A percentile compares a stretch with the other conserved stretches of the same genome.
Conservation (phyloP, 1,284 basidiomycete species). For the Ceratobasidium sp. region DNA sequence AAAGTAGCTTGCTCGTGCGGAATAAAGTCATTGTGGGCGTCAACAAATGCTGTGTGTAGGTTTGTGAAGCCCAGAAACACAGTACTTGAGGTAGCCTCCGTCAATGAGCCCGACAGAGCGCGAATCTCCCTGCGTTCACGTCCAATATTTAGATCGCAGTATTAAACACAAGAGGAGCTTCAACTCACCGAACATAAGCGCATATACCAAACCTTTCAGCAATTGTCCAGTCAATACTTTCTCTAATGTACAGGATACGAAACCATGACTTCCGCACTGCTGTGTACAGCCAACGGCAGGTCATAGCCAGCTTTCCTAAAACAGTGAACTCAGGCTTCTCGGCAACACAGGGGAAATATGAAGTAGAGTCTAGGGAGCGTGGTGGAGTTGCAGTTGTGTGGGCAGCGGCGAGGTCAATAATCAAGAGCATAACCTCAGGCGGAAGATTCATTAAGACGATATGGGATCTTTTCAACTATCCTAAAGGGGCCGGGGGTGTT, state of each 20-base stretch:
- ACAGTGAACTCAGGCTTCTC: background rate
- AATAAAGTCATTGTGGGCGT: constrained; percentile 20
- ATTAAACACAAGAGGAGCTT: background rate
- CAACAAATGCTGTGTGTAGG: constrained; percentile 23
- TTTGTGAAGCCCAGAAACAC: background rate
- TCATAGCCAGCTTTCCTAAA: background rate
- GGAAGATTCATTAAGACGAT: background rate
- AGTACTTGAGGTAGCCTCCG: background rate
- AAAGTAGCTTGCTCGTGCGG: background rate
- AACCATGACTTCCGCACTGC: constrained; percentile 13
- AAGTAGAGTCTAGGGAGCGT: background rate
- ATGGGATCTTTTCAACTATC: too few relatives aligned
- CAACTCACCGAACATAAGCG: constrained; percentile 6
- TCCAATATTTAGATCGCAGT: too few relatives aligned
- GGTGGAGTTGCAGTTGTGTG: background rate
- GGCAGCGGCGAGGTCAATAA: background rate
- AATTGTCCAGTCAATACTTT: background rate
- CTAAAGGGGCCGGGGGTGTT: too few relatives aligned
- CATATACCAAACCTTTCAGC: background rate
- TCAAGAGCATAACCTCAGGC: background rate
- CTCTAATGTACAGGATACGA: constrained; percentile 8
- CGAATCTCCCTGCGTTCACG: constrained; percentile 6
- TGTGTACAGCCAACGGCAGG: constrained; percentile 2
- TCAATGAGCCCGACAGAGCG: constrained; percentile 1
- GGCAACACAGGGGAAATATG: background rate